These are phyloP conservation scores for Sordariomycetes sp. DNA, from an alignment of 2,329 filamentous ascomycete species.

Conservation along the genomic window DNA sequence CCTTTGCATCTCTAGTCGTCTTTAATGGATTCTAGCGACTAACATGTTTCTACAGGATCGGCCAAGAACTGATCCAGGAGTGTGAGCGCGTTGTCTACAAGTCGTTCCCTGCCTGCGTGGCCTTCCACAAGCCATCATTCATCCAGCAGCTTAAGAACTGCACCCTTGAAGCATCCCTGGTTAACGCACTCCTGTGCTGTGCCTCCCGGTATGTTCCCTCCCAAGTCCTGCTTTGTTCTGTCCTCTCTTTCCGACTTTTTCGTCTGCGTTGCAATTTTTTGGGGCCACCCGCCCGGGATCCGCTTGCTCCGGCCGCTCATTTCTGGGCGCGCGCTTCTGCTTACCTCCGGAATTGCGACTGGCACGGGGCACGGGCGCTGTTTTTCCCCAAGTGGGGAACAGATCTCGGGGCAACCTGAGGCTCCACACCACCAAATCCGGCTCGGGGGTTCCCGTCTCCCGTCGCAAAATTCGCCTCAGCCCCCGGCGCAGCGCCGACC, in stretches of 20 bases:
- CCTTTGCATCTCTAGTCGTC: neutral
- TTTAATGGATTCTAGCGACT: constrained; percentile 6
- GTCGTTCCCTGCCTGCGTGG: constrained; percentile 49
- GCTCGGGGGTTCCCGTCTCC: constrained; percentile 4
- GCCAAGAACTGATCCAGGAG: constrained; percentile 46
- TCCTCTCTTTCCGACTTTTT: constrained; percentile 10
- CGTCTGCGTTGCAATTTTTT: neutral
- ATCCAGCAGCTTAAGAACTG: constrained; percentile 48
- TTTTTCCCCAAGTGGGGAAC: neutral
- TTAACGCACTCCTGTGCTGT: constrained; percentile 46
- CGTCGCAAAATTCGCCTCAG: neutral
- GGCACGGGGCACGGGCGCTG: neutral
- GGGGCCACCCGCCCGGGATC: neutral
- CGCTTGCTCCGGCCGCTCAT: constrained; percentile 7
- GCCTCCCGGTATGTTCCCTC: constrained; percentile 40
- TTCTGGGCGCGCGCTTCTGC: neutral
- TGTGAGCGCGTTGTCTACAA: constrained; percentile 51
- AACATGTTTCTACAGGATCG: constrained; percentile 26
- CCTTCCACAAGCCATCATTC: constrained; percentile 53
- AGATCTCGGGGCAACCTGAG: neutral
- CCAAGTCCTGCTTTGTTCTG: constrained; percentile 5
- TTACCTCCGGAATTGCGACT: neutral
- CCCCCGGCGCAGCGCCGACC: too few species aligned
- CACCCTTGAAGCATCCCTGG: constrained; percentile 42
- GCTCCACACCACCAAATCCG: neutral